Conservation (phyloP, 208 protist species). For the Trypanosoma vivax region DNA sequence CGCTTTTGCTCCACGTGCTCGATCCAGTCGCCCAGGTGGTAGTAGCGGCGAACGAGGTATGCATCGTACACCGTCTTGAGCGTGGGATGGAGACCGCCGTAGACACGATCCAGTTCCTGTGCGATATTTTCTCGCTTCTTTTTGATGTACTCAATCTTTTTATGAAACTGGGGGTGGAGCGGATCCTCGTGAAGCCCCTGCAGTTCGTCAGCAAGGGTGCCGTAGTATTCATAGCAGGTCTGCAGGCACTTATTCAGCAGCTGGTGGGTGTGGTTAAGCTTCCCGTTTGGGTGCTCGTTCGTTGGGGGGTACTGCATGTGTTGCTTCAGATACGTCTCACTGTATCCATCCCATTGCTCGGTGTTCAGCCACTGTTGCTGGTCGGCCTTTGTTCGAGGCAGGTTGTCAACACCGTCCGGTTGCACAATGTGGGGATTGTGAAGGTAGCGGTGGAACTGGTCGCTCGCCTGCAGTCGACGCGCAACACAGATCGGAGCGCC, state of each 20-base stretch:
- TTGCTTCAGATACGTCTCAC: constrained; percentile 65
- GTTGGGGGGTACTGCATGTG: constrained; percentile 83
- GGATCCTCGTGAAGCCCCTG: constrained; percentile 75
- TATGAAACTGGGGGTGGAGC: constrained; percentile 74
- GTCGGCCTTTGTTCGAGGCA: constrained; percentile 68
- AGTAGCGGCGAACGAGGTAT: constrained; percentile 77
- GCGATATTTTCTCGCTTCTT: constrained; percentile 66
- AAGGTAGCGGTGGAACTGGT: constrained; percentile 82
- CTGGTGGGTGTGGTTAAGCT: constrained; percentile 45
- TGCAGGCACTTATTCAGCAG: constrained; percentile 56
- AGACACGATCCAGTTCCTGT: constrained; percentile 53
- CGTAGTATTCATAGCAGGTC: constrained; percentile 71
- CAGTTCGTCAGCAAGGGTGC: constrained; percentile 62
- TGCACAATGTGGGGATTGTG: constrained; percentile 82
- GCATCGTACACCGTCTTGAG: constrained; percentile 84
- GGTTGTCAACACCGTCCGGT: constrained; percentile 66
- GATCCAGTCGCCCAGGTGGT: constrained; percentile 75
- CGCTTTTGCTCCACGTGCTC: constrained; percentile 69
- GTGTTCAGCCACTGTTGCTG: constrained; percentile 87
- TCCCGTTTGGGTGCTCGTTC: constrained; percentile 56
- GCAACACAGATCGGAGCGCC: constrained; percentile 14
- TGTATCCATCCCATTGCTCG: constrained; percentile 87
- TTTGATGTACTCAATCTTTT: constrained; percentile 40
- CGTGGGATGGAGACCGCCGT: constrained; percentile 72
- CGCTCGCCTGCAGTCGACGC: constrained; percentile 46